phyloP scores from a whole-genome alignment of 441 rosid species.

The Monsonia emarginata region DNA sequence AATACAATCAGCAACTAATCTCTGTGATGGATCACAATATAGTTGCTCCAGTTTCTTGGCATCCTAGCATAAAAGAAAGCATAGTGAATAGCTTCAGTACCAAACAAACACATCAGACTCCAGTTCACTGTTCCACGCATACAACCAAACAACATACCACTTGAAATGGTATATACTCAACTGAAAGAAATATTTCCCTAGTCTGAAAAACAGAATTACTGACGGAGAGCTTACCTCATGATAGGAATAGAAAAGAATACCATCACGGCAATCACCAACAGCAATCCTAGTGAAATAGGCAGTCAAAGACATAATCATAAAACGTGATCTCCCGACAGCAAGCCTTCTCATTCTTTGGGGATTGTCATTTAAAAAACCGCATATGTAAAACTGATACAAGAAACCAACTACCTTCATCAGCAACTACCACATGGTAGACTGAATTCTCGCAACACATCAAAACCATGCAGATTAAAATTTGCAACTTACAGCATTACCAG shows the following conservation, averaged over 20 bases:
- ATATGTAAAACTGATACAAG: conserved; percentile 66
- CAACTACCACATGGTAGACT: conserved; percentile 10
- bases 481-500: conserved; percentile 86
- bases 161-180: background rate
- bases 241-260: conserved; percentile 79
- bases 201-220: conserved; percentile 5
- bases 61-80: conserved; percentile 40
- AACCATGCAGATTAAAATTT: conserved; percentile 16
- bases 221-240: conserved; percentile 50
- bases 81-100: conserved; percentile 13
- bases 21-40: conserved; percentile 87
- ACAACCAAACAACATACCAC: background rate
- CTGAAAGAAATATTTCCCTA: background rate
- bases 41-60: conserved; percentile 72
- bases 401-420: conserved; percentile 22
- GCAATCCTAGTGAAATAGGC: conserved; percentile 73
- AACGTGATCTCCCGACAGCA: conserved; percentile 80
- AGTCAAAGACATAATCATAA: conserved; percentile 67
- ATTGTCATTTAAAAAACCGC: conserved; percentile 64
- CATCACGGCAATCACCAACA: conserved; percentile 98
- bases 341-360: conserved; percentile 64
- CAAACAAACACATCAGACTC: conserved; percentile 6
- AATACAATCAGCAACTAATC: conserved; percentile 90
- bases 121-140: background rate
- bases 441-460: conserved; percentile 13